Base-by-base conservation (phyloP, 2,329 filamentous ascomycete species). In the Pseudogymnoascus sp. region DNA sequence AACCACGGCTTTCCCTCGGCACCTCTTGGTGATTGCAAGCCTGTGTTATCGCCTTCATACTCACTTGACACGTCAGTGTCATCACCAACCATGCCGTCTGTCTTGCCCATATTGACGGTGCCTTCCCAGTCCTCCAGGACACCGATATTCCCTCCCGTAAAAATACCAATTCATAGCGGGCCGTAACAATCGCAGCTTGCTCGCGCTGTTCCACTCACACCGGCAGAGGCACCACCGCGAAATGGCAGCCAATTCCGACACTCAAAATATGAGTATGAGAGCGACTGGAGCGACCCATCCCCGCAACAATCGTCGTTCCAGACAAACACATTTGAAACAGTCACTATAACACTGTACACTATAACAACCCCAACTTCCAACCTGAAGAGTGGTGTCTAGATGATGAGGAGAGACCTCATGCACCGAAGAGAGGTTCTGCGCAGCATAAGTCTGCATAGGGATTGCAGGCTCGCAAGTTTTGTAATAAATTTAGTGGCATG, bases 341-440 rank as follows among this genome's bases (percentile, higher is more conserved):
- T 59, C 82, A 87, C 60, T 86, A 83, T 73, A 88, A 87, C 67
- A 80, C 80, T 53, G 84, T 84, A 0, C 85, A 88, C 68, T 88
- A 83, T 66, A 83, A 84, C 63, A 88, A 88, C 65, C 82, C 83
- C 39, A 78, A 82, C 64, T 83, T 84, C 64, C 80, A 82, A 63
- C 81, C 81, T 0, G 80, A 83, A 65, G 78, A 80, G 69, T 82
- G 71, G 71, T 68, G 62, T 14, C 71, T 71, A 11, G 71, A 73
- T 8, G 66, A 64, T 2, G 71, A 72, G 9, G 71, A 72, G 18
- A 53, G 43, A 9, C 47, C 25, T 18, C 43, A 11, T 3, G n/a
- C n/a, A 6, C 25, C n/a, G 25, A 53, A 25, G 9, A 33, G 43
- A 18, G 43, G 18, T 1, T 53, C 43, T n/a, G n/a, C 43, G n/a